A percentile compares a stretch with the other conserved stretches of the same genome.
Conservation (phyloP, 2,329 filamentous ascomycete genomes). For the Tolypocladium sp. region DNA sequence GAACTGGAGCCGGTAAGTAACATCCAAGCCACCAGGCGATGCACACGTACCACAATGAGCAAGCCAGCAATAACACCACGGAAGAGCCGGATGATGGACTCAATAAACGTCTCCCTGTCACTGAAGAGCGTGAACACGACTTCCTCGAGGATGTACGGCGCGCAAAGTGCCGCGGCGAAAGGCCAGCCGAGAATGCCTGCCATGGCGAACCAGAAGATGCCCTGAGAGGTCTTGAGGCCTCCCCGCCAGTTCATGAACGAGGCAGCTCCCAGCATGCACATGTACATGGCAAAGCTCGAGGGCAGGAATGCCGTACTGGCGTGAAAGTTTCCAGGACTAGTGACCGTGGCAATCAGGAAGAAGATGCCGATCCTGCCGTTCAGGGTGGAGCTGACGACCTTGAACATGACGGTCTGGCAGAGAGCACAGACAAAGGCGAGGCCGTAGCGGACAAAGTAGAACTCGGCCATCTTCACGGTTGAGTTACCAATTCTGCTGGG, state of each 20-base stretch:
- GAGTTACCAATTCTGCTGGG: background rate
- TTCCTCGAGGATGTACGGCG: conserved; percentile 78
- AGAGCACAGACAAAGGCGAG: conserved; percentile 70
- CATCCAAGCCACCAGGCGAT: too few relatives aligned
- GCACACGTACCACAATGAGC: conserved; percentile 54
- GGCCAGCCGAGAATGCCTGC: conserved; percentile 89
- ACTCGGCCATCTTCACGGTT: conserved; percentile 52
- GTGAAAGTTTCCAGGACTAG: conserved; percentile 89
- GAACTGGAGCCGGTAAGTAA: conserved; percentile 32
- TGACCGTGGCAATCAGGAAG: conserved; percentile 67
- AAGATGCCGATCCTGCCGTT: conserved; percentile 79
- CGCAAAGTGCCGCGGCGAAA: conserved; percentile 73
- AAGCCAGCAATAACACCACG: conserved; percentile 60
- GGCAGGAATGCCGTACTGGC: conserved; percentile 80
- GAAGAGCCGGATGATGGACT: conserved; percentile 50
- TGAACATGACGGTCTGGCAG: conserved; percentile 75
- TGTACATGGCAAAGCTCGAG: conserved; percentile 96
- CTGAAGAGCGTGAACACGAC: conserved; percentile 46
- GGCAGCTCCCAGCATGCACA: conserved; percentile 73
- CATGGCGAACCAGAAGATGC: conserved; percentile 83
- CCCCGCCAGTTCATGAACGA: conserved; percentile 86
- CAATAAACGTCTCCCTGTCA: conserved; percentile 48
- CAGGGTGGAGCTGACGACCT: conserved; percentile 64
- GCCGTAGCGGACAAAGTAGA: conserved; percentile 74
- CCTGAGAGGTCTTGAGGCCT: conserved; percentile 69